Base-by-base conservation (phyloP, 2,329 filamentous ascomycete genomes). In the Karstenula rhodostoma region DNA sequence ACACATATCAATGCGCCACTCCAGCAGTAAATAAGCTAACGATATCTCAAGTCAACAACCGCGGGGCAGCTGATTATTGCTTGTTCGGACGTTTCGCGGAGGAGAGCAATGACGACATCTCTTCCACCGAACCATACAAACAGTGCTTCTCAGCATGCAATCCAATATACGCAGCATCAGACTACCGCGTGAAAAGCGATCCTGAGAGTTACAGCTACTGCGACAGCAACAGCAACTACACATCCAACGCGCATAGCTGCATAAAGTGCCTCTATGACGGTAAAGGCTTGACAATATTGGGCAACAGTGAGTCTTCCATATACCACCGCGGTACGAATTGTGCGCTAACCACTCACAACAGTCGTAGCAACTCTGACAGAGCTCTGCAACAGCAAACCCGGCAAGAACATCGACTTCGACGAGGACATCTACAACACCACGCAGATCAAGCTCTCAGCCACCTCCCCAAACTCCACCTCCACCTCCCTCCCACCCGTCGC, bases 21-120 rank as follows among this genome's bases (percentile, higher is more conserved):
- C 1, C 8, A 43, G 8, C 9, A 33, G 13, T 7, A 40, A 51
- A 9, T 17, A 19, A 1, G 15, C 56, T 61, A 53, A 61, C 51
- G 15, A n/a, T 12, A 1, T 32, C 19, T 13, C 13, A 43, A 68
- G 66, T 68, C 56, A 71, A 71, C 43, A 67, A 67, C 46, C 64
- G 62, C 25, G 67, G 48, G 3, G 52, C 60, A 7, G 58, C 69
- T 12, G 68, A 71, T 29, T 71, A 60, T 61, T 71, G 68, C 51
- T 13, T 69, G 0, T 71, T 71, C 22, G 67, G 64, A 17, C 60
- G 60, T 19, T 66, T 68, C 50, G 63, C 27, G 3, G 35, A 67
- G 22, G 67, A 69, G 22, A n/a, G 40, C 10, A 65, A 67, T 29
- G 12, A 56, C 4, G 59, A 68, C 51, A 61, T 68, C 6, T 43